These are phyloP conservation scores for Naganishia liquefaciens DNA, from an alignment of 1,284 basidiomycete species.

Conservation along the genomic window DNA sequence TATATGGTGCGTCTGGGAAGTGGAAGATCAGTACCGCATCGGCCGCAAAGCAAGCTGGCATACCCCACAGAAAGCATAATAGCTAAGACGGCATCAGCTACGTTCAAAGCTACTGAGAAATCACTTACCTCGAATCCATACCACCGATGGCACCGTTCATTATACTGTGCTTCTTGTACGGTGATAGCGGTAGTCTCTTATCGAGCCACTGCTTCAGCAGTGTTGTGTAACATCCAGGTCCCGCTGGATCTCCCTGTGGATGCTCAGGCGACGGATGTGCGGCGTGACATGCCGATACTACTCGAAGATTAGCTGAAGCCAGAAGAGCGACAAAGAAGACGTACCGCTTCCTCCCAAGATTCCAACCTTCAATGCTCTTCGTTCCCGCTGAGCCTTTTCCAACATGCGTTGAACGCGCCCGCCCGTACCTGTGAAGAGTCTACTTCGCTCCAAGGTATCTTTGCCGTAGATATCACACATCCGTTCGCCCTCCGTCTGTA, in stretches of 20 bases:
- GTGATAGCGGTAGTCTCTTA: constrained; percentile 40
- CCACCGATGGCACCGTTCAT: constrained; percentile 52
- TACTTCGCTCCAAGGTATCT: constrained; percentile 40
- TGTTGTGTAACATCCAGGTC: constrained; percentile 51
- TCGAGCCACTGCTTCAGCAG: constrained; percentile 46
- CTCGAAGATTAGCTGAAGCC: constrained; percentile 25
- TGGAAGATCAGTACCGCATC: neutral
- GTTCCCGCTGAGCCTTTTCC: constrained; percentile 44
- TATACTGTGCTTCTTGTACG: constrained; percentile 40
- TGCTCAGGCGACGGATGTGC: constrained; percentile 46
- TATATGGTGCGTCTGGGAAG: constrained; percentile 49
- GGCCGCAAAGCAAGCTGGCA: neutral
- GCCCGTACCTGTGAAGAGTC: constrained; percentile 44
- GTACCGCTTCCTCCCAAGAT: constrained; percentile 51
- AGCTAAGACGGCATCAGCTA: constrained; percentile 34
- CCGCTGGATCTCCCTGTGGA: constrained; percentile 49
- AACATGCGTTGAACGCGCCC: constrained; percentile 45
- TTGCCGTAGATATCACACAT: constrained; percentile 47
- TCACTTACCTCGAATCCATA: constrained; percentile 46
- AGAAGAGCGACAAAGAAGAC: constrained; percentile 12
- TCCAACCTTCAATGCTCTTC: constrained; percentile 44
- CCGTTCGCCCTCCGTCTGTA: constrained; percentile 26
- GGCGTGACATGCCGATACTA: constrained; percentile 53
- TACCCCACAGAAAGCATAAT: constrained; percentile 53
- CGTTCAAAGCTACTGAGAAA: too few species aligned